Percentiles rank a stretch among this genome's conserved stretches.
phyloP scores from a whole-genome alignment of 106 monocot species.

The Platanthera guangdongensis region DNA sequence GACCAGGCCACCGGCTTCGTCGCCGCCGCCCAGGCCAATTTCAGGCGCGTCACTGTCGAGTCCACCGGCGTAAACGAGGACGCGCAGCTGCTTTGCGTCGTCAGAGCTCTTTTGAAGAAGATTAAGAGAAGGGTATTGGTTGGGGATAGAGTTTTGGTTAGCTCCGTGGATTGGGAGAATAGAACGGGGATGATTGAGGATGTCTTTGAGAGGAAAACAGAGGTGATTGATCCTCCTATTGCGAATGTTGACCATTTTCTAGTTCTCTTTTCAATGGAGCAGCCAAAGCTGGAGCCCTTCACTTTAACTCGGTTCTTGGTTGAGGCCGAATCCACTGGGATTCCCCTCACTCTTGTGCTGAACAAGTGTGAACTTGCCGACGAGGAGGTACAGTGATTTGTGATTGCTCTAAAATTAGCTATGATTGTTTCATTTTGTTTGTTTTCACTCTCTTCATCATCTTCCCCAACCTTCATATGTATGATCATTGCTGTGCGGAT shows the following conservation, averaged over 20 bases:
- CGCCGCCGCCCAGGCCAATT: slow-evolving; percentile 86
- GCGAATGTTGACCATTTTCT: slow-evolving; percentile 81
- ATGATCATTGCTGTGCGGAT: no score
- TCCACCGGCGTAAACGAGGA: slow-evolving; percentile 23
- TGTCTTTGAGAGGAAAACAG: slow-evolving; percentile 49
- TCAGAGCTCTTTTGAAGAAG: slow-evolving; percentile 82
- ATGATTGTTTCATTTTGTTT: no score
- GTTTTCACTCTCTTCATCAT: no score
- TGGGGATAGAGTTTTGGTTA: slow-evolving; percentile 77
- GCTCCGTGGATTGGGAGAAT: slow-evolving; percentile 68
- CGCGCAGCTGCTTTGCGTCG: slow-evolving; percentile 77
- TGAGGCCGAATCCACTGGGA: slow-evolving; percentile 84
- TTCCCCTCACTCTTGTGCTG: slow-evolving; percentile 60
- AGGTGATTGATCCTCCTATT: slow-evolving; percentile 65
- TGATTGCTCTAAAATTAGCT: no score
- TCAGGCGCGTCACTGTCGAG: slow-evolving; percentile 78
- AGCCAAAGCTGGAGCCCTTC: slow-evolving; percentile 67
- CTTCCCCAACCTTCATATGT: no score
- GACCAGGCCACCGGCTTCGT: slow-evolving; percentile 76
- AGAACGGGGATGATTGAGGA: slow-evolving; percentile 88
- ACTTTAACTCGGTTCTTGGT: slow-evolving; percentile 79
- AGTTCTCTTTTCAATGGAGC: slow-evolving; percentile 69
- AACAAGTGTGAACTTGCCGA: slow-evolving; percentile 76
- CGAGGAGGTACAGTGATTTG: slow-evolving; percentile 35
- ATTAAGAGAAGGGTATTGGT: slow-evolving; percentile 74